Base-by-base conservation (phyloP, 176 grass and related monocot genomes). In the Pharus latifolius region DNA sequence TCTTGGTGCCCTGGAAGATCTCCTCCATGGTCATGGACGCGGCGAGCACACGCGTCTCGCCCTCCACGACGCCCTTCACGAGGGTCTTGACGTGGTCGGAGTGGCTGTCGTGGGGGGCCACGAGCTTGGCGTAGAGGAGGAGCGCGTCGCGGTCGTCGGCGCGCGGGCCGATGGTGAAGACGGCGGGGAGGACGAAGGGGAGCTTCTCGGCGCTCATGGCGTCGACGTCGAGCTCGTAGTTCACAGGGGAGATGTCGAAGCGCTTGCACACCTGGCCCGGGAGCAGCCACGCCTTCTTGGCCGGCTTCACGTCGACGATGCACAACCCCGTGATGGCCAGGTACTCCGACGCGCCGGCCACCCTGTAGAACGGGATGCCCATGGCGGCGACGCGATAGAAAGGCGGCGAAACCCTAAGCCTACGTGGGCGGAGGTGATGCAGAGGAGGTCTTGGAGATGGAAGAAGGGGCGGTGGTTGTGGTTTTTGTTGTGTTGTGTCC, bases 1-100 rank as follows among this genome's bases (percentile, higher is more conserved):
- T 60, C 67, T 92, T 97, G 56, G 89, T 75, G 13, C 90, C 88
- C 26, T 69, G 63, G 56, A 97, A 97, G 74, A 97, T 92, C 47
- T 81, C 55, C 67, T 92, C 93, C 74, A 92, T 86, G 47, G 93
- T 86, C 86, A 92, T 92, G 78, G 83, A 77, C 0, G 93, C 82
- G 1, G 89, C 89, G 0, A 97, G 74, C 28, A 97, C 83, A 12
- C 93, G 83, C 0, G 88, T 96, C 78, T 92, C 86, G 0, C 89
- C 89, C 79, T 96, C 89, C 56, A 96, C 90, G 7, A 96, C 74
- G 20, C 88, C 93, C 75, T 74, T 69, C 12, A 92, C 89, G 14
- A 96, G 81, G 63, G 92, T 83, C 28, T 82, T 73, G 11, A 97
- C 83, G 79, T 97, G 93, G 74, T 50, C 64, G 10, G 55, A 91